Conservation (phyloP, 2,329 filamentous ascomycete genomes). For the Trichoderma hamatum region DNA sequence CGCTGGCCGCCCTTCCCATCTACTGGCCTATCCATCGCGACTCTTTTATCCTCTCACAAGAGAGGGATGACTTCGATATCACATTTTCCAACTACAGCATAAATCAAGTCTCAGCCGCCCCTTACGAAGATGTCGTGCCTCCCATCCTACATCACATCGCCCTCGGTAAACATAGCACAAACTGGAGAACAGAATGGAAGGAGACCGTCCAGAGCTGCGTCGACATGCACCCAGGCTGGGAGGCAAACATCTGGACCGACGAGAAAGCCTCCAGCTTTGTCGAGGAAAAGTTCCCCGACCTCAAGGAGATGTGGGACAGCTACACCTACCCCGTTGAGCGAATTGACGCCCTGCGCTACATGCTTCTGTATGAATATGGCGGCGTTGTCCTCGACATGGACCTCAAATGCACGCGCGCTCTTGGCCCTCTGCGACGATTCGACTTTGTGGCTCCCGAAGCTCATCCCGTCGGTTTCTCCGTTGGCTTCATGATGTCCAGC, state of each 20-base stretch:
- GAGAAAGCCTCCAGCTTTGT: slow-evolving; percentile 30
- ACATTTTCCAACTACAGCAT: slow-evolving; percentile 39
- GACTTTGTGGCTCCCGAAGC: slow-evolving; percentile 47
- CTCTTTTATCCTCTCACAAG: slow-evolving; percentile 37
- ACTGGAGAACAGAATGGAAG: slow-evolving; percentile 34
- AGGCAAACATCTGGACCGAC: slow-evolving; percentile 34
- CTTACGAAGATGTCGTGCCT: slow-evolving; percentile 39
- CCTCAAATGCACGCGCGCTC: slow-evolving; percentile 43
- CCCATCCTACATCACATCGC: slow-evolving; percentile 43
- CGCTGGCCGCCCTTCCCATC: slow-evolving; percentile 36
- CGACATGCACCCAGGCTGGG: slow-evolving; percentile 41
- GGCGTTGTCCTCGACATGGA: slow-evolving; percentile 34
- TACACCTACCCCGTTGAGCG: slow-evolving; percentile 72
- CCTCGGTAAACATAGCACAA: slow-evolving; percentile 33
- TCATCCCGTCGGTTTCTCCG: slow-evolving; percentile 45
- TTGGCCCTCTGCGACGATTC: slow-evolving; percentile 46
- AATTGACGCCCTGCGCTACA: slow-evolving; percentile 70
- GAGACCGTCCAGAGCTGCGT: slow-evolving; percentile 40
- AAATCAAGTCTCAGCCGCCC: slow-evolving; percentile 36
- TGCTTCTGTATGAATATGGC: slow-evolving; percentile 42
- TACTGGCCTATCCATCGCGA: slow-evolving; percentile 34
- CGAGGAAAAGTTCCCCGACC: slow-evolving; percentile 32
- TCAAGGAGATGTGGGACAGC: slow-evolving; percentile 46
- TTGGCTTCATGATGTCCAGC: slow-evolving; percentile 47
- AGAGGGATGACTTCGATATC: slow-evolving; percentile 39